phyloP scores from a whole-genome alignment of 2,329 filamentous ascomycete genomes.

The Monosporascus sp. region DNA sequence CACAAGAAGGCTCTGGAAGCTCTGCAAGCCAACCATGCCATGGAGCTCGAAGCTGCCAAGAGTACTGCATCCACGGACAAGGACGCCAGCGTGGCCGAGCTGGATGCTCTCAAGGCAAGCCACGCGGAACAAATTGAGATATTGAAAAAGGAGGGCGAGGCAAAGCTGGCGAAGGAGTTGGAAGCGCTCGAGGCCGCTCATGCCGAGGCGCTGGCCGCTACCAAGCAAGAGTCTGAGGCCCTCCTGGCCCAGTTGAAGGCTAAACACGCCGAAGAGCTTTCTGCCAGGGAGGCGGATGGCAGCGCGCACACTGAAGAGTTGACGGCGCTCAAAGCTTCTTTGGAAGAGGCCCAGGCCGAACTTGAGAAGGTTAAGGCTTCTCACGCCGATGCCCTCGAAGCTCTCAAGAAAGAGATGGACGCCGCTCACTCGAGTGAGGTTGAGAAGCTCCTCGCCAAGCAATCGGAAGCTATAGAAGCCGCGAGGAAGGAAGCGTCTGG shows the following conservation, averaged over 20 bases:
- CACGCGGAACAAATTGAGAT: slow-evolving; percentile 47
- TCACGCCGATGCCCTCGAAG: slow-evolving; percentile 31
- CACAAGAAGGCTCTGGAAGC: slow-evolving; percentile 51
- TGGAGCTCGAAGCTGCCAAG: slow-evolving; percentile 54
- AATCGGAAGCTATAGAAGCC: slow-evolving; percentile 37
- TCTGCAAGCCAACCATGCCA: slow-evolving; percentile 51
- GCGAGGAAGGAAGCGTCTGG: slow-evolving; percentile 33
- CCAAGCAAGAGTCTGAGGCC: slow-evolving; percentile 36
- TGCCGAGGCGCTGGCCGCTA: slow-evolving; percentile 33
- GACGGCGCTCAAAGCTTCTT: slow-evolving; percentile 28
- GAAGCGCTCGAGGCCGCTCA: slow-evolving; percentile 36
- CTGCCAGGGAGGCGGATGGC: slow-evolving; percentile 28
- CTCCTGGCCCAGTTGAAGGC: slow-evolving; percentile 34
- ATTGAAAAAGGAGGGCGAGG: slow-evolving; percentile 37
- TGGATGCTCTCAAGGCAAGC: slow-evolving; percentile 49
- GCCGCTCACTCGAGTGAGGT: slow-evolving; percentile 39
- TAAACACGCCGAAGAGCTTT: slow-evolving; percentile 28
- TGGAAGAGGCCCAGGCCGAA: slow-evolving; percentile 26
- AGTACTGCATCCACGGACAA: slow-evolving; percentile 44
- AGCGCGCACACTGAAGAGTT: slow-evolving; percentile 32
- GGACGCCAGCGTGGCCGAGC: slow-evolving; percentile 42
- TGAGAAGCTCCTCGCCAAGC: slow-evolving; percentile 36
- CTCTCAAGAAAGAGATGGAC: slow-evolving; percentile 36
- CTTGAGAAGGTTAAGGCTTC: slow-evolving; percentile 22
- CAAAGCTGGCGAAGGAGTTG: slow-evolving; percentile 34